Conservation (phyloP, 2,329 filamentous ascomycete genomes). For the Colletotrichum australisinense region DNA sequence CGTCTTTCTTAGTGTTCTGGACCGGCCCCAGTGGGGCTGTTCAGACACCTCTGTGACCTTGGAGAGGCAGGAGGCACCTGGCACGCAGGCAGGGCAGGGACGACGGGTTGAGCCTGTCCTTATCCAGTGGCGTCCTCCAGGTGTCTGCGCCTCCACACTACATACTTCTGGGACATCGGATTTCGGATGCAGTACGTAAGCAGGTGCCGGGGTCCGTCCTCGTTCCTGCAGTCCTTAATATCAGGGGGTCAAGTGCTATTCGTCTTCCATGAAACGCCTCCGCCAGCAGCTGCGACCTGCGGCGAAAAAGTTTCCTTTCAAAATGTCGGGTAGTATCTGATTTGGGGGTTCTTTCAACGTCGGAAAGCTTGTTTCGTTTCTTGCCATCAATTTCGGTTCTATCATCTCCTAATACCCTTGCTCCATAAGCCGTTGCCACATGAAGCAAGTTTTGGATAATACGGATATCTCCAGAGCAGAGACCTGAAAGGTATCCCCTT, state of each 20-base stretch:
- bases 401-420: too few species aligned
- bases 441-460: neutral
- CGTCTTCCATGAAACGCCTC: conserved; percentile 8
- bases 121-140: neutral
- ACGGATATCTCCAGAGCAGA: neutral
- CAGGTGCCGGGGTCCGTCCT: conserved; percentile 1
- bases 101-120: neutral
- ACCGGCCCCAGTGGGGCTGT: conserved; percentile 2
- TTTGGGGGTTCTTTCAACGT: neutral
- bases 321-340: neutral
- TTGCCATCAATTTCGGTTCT: neutral
- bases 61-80: too few species aligned
- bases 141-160: neutral
- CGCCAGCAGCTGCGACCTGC: conserved; percentile 4
- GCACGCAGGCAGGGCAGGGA: too few species aligned
- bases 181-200: conserved; percentile 13
- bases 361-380: neutral
- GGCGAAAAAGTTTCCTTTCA: neutral
- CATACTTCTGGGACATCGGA: neutral
- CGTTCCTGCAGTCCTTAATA: conserved; percentile 17
- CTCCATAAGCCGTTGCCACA: neutral
- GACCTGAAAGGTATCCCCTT: neutral
- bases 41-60: neutral
- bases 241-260: neutral
- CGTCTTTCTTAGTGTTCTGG: neutral